These are phyloP conservation scores for Phytophthora pinifolia DNA, from an alignment of 352 stramenopile genomes.

Conservation along the genomic window DNA sequence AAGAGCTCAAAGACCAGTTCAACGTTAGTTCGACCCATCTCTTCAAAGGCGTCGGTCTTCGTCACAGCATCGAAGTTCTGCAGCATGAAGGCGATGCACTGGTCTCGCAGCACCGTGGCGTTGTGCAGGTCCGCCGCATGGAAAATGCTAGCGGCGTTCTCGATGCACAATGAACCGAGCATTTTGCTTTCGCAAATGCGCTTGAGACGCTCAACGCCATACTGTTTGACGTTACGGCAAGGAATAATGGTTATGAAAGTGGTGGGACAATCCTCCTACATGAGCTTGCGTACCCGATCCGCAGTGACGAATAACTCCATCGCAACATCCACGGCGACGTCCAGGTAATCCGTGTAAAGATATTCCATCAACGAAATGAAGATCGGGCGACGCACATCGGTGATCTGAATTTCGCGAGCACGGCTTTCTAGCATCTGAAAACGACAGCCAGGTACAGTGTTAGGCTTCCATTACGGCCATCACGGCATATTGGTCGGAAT, in stretches of 20 bases:
- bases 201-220: slow-evolving; percentile 87
- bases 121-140: slow-evolving; percentile 96
- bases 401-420: slow-evolving; percentile 90
- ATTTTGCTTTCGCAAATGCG: slow-evolving; percentile 96
- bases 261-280: background rate
- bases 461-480: slow-evolving; percentile 1
- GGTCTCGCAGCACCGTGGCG: slow-evolving; percentile 90
- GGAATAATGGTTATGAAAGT: slow-evolving; percentile 14
- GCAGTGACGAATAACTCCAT: slow-evolving; percentile 95
- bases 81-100: slow-evolving; percentile 97
- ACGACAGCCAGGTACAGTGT: background rate
- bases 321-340: slow-evolving; percentile 89
- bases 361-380: slow-evolving; percentile 96
- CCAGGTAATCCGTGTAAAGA: slow-evolving; percentile 95
- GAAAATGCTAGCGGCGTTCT: slow-evolving; percentile 97
- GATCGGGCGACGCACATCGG: slow-evolving; percentile 89
- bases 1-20: slow-evolving; percentile 98
- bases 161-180: slow-evolving; percentile 93
- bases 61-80: slow-evolving; percentile 97
- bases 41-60: slow-evolving; percentile 96
- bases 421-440: slow-evolving; percentile 91
- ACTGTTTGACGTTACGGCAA: slow-evolving; percentile 36
- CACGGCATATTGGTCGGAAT: background rate
- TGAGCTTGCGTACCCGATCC: slow-evolving; percentile 57
- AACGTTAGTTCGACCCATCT: slow-evolving; percentile 98